phyloP scores from a whole-genome alignment of 108 stramenopile genomes.

The Pseudonitzschia delicatissima region DNA sequence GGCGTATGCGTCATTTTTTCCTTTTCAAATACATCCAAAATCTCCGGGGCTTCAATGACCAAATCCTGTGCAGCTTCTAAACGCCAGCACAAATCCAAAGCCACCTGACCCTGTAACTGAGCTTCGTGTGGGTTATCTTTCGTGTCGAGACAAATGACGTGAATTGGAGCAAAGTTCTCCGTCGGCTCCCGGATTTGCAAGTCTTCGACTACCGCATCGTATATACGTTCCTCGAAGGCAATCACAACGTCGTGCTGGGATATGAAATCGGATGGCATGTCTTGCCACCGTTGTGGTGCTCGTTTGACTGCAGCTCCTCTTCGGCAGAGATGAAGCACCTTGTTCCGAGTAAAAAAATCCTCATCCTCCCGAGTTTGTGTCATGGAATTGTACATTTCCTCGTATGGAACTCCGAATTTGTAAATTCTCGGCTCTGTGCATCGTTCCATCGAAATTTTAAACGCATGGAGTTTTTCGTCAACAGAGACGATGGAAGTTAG shows the following conservation, averaged over 20 bases:
- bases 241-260: slow-evolving; percentile 83
- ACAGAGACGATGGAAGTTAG: neutral
- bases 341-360: slow-evolving; percentile 81
- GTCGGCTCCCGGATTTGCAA: slow-evolving; percentile 88
- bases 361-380: slow-evolving; percentile 78
- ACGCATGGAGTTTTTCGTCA: slow-evolving; percentile 68
- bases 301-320: slow-evolving; percentile 85
- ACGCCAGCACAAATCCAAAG: slow-evolving; percentile 81
- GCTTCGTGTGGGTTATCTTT: slow-evolving; percentile 95
- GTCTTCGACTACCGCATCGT: slow-evolving; percentile 90
- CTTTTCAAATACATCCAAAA: slow-evolving; percentile 81
- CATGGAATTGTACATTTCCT: slow-evolving; percentile 81
- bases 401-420: slow-evolving; percentile 89
- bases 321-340: slow-evolving; percentile 81
- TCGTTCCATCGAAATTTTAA: neutral
- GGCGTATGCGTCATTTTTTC: slow-evolving; percentile 81
- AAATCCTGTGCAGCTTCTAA: slow-evolving; percentile 72
- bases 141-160: slow-evolving; percentile 90
- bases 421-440: slow-evolving; percentile 78
- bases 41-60: slow-evolving; percentile 66
- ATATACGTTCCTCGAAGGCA: slow-evolving; percentile 90
- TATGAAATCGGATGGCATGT: slow-evolving; percentile 54
- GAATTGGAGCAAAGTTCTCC: slow-evolving; percentile 84
- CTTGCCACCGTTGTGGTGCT: slow-evolving; percentile 91
- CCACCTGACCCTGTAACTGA: slow-evolving; percentile 71